Evolutionary conservation across 2,329 filamentous ascomycete species (phyloP), one percentile per base, ranked within the genome.

Genomic region (Hymenoscyphus linearis): DNA sequence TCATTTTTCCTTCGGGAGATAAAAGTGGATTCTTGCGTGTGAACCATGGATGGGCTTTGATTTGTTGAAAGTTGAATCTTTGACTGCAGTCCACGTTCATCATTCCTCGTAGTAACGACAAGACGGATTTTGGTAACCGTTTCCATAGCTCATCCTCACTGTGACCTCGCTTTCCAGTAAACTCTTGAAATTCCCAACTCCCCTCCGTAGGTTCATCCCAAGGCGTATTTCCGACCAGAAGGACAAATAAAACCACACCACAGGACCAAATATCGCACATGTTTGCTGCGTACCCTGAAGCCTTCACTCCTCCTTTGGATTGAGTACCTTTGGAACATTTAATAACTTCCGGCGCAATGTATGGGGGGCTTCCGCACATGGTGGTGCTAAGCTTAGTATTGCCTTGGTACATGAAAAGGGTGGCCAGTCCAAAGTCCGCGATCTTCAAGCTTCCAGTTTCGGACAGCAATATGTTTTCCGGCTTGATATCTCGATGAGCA

Each of bases 201-300:
- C 85, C 82, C 37, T 83, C 78, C 2, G 92, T 93, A 0, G 95
- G 95, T 72, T 95, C 90, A 71, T 98, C 95, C 95, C 95, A 99
- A 0, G 95, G 95, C 1, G 95, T 99, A 73, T 99, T 99, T 10
- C 95, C 95, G 1, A 96, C 92, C 3, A 99, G 79, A 3, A 99
- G 79, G 37, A 98, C 95, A 71, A 99, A 99, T 3, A 99, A 80
- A n/a, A 99, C 96, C 58, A 99, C 92, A 36, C 95, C 95, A 69
- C 93, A 97, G 16, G 93, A 97, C 96, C 96, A 99, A 60, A 99
- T 88, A 72, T 99, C 95, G 40, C 91, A 90, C 50, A 91, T 76
- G 64, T 97, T 91, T 7, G 93, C 87, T 34, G 83, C 81, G 71
- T 93, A 93, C 27, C 81, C 88, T 85, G 55, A 73, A 70, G 56